Percentiles rank a stretch among this genome's conserved stretches.
phyloP scores from a whole-genome alignment of 2,329 filamentous ascomycete species.

The Orbilia oligospora region DNA sequence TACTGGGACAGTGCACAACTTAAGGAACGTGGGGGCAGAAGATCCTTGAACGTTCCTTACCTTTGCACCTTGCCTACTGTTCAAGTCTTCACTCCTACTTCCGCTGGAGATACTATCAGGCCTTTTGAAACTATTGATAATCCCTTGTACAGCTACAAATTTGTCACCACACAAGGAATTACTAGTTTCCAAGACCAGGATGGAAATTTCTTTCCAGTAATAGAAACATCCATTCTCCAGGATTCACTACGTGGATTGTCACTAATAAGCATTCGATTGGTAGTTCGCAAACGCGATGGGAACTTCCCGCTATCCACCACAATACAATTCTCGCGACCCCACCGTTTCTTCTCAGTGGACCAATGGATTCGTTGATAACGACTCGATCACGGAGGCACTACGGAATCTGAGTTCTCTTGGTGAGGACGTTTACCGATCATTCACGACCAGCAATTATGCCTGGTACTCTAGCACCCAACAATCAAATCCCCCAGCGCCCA shows the following conservation, averaged over 20 bases:
- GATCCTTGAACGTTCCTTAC: constrained; percentile 68
- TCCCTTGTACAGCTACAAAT: constrained; percentile 72
- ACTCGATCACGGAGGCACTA: constrained; percentile 64
- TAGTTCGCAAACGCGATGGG: constrained; percentile 59
- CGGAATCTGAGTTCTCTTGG: constrained; percentile 53
- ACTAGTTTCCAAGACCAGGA: constrained; percentile 66
- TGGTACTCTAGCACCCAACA: constrained; percentile 52
- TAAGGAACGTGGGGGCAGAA: constrained; percentile 62
- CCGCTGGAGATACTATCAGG: constrained; percentile 60
- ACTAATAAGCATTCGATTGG: constrained; percentile 63
- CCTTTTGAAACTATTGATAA: constrained; percentile 68
- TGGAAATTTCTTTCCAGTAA: constrained; percentile 65
- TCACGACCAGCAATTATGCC: constrained; percentile 48
- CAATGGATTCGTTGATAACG: constrained; percentile 65
- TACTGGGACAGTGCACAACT: constrained; percentile 58
- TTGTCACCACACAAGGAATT: constrained; percentile 66
- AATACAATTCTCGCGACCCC: constrained; percentile 60
- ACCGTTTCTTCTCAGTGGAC: constrained; percentile 66
- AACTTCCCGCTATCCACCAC: constrained; percentile 57
- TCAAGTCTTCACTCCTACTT: constrained; percentile 64
- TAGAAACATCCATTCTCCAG: constrained; percentile 42
- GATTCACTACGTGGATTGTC: neutral
- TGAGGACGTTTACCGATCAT: constrained; percentile 56
- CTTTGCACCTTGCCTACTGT: constrained; percentile 51
- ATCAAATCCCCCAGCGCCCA: constrained; percentile 46